Percentiles rank a stretch among this genome's conserved stretches.
These are phyloP conservation scores for Monilinia fructicola DNA, from an alignment of 2,329 filamentous ascomycete genomes.

Conservation along the genomic window DNA sequence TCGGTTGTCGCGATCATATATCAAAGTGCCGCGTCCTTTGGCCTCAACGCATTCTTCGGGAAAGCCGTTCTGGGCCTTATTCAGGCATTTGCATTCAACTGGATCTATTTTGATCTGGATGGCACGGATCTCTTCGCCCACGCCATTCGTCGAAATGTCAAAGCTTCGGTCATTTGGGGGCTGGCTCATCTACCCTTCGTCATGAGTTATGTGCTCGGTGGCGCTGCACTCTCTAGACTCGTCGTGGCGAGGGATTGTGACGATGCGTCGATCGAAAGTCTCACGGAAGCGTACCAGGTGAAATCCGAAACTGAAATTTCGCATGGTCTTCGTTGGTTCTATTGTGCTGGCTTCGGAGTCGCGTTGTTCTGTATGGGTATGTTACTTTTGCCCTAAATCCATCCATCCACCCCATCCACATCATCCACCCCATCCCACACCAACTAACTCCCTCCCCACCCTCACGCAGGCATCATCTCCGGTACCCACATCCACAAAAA, in stretches of 20 bases:
- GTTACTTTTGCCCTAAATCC: not conserved
- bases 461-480: conserved; percentile 48
- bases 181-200: conserved; percentile 61
- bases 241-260: conserved; percentile 58
- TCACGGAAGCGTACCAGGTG: conserved; percentile 52
- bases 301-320: conserved; percentile 53
- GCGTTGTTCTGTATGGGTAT: conserved; percentile 53
- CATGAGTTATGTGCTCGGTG: conserved; percentile 61
- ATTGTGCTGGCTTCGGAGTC: conserved; percentile 60
- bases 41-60: conserved; percentile 59
- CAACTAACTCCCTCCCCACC: not conserved
- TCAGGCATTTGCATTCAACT: conserved; percentile 60
- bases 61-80: conserved; percentile 60
- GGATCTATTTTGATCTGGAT: conserved; percentile 65
- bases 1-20: conserved; percentile 62
- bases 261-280: conserved; percentile 48
- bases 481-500: conserved; percentile 56
- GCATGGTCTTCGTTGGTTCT: conserved; percentile 59
- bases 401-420: not conserved
- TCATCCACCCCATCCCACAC: not conserved
- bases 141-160: conserved; percentile 56
- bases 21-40: conserved; percentile 52
- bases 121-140: conserved; percentile 54
- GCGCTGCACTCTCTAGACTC: conserved; percentile 56
- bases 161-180: conserved; percentile 53